Evolutionary conservation across 2,329 filamentous ascomycete genomes (phyloP).

Genomic region (Atkinsonella hypoxylon): DNA sequence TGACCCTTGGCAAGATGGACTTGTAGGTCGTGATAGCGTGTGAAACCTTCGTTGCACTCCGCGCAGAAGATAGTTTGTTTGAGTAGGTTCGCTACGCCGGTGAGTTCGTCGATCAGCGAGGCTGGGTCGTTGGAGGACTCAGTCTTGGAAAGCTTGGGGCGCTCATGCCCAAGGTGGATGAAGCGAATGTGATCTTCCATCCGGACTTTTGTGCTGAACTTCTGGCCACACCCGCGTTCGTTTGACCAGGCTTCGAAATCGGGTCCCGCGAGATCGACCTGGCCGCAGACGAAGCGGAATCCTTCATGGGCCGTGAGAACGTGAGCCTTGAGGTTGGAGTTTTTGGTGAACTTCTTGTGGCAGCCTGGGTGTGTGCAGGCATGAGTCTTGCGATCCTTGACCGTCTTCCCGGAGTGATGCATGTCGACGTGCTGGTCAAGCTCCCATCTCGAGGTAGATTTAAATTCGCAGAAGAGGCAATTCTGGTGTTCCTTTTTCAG

Average conservation of each 20-base stretch:
- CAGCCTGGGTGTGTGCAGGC: conserved; percentile 58
- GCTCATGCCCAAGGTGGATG: conserved; percentile 54
- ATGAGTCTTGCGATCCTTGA: conserved; percentile 53
- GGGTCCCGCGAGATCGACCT: conserved; percentile 45
- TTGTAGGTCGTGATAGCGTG: conserved; percentile 37
- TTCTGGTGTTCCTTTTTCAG: conserved; percentile 59
- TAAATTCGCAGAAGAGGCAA: conserved; percentile 64
- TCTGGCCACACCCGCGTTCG: conserved; percentile 58
- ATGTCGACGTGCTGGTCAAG: conserved; percentile 70
- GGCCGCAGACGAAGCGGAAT: conserved; percentile 66
- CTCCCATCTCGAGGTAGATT: conserved; percentile 53
- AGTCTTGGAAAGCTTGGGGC: conserved; percentile 23
- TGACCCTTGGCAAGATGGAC: conserved; percentile 29
- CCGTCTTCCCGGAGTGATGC: conserved; percentile 51
- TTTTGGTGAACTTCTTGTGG: conserved; percentile 65
- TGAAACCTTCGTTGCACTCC: conserved; percentile 34
- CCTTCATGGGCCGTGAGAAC: conserved; percentile 67
- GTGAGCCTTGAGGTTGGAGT: conserved; percentile 73
- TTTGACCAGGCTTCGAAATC: conserved; percentile 54
- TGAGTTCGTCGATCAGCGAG: conserved; percentile 30
- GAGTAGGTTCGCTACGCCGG: conserved; percentile 26
- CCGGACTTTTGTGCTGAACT: conserved; percentile 64
- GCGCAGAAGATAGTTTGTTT: conserved; percentile 33
- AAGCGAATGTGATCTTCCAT: conserved; percentile 79
- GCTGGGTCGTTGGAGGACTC: conserved; percentile 7